Base-by-base conservation (phyloP, 2,329 filamentous ascomycete species). In the Nannizziopsis barbatae region DNA sequence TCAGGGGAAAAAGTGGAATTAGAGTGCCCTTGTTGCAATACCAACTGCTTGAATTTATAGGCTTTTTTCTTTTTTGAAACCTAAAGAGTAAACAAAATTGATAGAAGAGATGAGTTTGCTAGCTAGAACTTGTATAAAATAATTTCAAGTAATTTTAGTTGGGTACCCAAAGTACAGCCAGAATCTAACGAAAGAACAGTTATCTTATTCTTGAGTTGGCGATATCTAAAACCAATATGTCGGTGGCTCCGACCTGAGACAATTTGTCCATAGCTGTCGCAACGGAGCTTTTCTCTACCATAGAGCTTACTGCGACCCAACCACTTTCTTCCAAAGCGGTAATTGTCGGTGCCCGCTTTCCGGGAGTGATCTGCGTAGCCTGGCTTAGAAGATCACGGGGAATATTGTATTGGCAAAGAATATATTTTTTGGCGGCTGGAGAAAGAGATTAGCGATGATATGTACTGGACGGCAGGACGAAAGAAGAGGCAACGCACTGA, bases 361-460 rank as follows among this genome's bases (percentile, higher is more conserved):
- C 92, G 0, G 92, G 92, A 0, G 92, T 95, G 63, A 96, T 85
- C 57, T 76, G 76, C 41, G 76, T 79, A 7, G 85, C 89, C 30
- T 73, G 71, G 6, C 73, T 61, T 49, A 98, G 77, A 47, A 78
- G 76, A 42, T 69, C 64, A 52, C 89, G 80, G 57, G 85, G 77
- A 51, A 96, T 79, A 70, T 98, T 98, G 75, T 96, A 98, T 63
- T 93, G 88, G 73, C 92, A 96, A 27, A 96, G 79, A 22, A 96
- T 87, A 63, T 85, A 96, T 67, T 81, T 83, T 71, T 98, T 87
- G 8, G 92, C 92, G 37, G 87, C 77, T 80, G 22, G 30, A 38
- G 18, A 17, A 14, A 46, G 31, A 15, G 12, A 4, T 38, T 39
- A 49, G 46, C 36, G 43, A 59, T 15, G 30, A 20, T 35, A 32